Evolutionary conservation across 305 asterid species (phyloP).

Genomic region (Ilex paraguariensis): DNA sequence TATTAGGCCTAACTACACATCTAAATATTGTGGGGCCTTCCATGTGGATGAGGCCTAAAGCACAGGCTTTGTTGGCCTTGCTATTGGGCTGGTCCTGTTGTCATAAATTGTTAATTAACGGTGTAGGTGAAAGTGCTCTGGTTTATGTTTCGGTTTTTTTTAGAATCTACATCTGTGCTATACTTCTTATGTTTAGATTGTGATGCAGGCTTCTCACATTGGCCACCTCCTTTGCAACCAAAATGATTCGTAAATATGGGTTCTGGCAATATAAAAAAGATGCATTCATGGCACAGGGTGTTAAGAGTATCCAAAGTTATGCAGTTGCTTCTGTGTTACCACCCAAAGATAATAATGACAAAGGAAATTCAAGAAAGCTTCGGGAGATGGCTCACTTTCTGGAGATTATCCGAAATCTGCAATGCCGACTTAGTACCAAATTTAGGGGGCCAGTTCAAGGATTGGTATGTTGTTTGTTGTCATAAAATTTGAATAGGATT

Average conservation of each 20-base stretch:
- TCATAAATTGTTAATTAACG: no score
- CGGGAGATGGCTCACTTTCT: slow-evolving; percentile 70
- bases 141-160: slow-evolving; percentile 5
- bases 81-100: no score
- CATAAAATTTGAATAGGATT: slow-evolving; percentile 16
- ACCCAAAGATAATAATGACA: slow-evolving; percentile 35
- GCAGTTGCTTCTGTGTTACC: slow-evolving; percentile 30
- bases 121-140: background rate
- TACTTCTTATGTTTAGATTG: slow-evolving; percentile 19
- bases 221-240: slow-evolving; percentile 73
- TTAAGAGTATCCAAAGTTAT: slow-evolving; percentile 28
- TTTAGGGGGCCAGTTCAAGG: slow-evolving; percentile 60
- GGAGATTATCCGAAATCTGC: slow-evolving; percentile 74
- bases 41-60: no score
- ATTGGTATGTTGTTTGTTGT: slow-evolving; percentile 41
- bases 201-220: slow-evolving; percentile 88
- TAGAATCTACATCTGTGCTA: slow-evolving; percentile 18
- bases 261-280: slow-evolving; percentile 58
- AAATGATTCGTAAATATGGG: slow-evolving; percentile 70
- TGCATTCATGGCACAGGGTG: slow-evolving; percentile 36
- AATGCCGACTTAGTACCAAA: slow-evolving; percentile 60
- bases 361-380: slow-evolving; percentile 47
- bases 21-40: no score
- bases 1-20: no score
- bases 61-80: no score